A percentile compares a stretch with the other conserved stretches of the same genome.
phyloP scores from a whole-genome alignment of 2,329 filamentous ascomycete genomes.

The Chaetomiaceae sp. region DNA sequence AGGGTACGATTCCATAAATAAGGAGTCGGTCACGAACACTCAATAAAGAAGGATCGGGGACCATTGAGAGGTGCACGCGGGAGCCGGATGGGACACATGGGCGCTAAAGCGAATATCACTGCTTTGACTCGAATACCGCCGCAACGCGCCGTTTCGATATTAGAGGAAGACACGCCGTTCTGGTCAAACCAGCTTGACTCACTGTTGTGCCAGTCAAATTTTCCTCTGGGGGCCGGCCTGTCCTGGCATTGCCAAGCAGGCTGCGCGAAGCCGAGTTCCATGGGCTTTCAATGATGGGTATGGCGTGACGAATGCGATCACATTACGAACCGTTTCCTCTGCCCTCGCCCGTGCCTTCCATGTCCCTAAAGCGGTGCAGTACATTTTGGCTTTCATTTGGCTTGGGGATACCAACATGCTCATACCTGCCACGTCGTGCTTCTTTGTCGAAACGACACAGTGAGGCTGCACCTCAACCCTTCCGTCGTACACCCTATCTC shows the following conservation, averaged over 20 bases:
- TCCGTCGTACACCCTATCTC: not conserved
- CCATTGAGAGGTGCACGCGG: conserved; percentile 15
- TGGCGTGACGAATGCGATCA: too few species aligned
- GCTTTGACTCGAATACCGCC: conserved; percentile 18
- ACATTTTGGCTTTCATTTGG: too few species aligned
- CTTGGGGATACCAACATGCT: too few species aligned
- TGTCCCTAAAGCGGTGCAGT: too few species aligned
- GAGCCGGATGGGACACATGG: conserved; percentile 18
- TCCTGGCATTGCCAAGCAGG: too few species aligned
- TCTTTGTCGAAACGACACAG: not conserved
- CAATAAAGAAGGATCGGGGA: conserved; percentile 28
- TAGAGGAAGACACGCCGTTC: conserved; percentile 18
- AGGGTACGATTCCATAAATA: conserved; percentile 30
- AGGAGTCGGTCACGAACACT: conserved; percentile 27
- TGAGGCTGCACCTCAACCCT: not conserved
- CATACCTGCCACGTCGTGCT: too few species aligned
- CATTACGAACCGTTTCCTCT: too few species aligned
- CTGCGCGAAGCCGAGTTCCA: too few species aligned
- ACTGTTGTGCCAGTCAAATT: conserved; percentile 2
- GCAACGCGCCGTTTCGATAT: conserved; percentile 9
- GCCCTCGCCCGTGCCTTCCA: too few species aligned
- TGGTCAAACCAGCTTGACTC: conserved; percentile 3
- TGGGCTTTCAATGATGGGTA: too few species aligned
- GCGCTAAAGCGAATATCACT: conserved; percentile 19
- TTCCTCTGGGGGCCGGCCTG: too few species aligned